Conservation (phyloP, 495 filamentous ascomycete genomes). For the Hypoxylon crocopeplum region DNA sequence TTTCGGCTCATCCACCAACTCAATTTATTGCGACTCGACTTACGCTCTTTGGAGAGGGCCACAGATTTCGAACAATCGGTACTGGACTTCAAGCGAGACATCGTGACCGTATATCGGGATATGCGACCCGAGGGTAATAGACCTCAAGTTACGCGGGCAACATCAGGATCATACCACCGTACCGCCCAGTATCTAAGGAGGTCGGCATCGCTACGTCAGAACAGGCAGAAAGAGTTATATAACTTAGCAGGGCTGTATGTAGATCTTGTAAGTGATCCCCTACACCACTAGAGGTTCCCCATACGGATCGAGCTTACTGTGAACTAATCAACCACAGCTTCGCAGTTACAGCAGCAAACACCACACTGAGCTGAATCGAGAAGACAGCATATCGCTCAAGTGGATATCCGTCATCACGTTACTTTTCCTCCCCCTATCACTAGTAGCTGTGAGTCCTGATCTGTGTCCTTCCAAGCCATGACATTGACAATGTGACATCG, state of each 20-base stretch:
- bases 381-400: conserved; percentile 13
- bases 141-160: background rate
- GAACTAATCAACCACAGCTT: conserved; percentile 5
- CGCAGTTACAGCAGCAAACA: background rate
- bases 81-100: background rate
- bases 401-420: conserved; percentile 3
- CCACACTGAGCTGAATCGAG: background rate
- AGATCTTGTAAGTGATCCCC: conserved; percentile 1
- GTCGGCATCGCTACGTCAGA: background rate
- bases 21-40: background rate
- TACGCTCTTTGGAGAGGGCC: background rate
- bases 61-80: conserved; percentile 2
- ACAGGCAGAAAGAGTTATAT: background rate
- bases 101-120: background rate
- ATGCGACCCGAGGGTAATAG: background rate
- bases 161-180: background rate
- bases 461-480: background rate
- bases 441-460: conserved; percentile 15
- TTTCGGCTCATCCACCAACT: background rate
- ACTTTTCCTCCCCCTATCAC: conserved; percentile 4
- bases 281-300: background rate
- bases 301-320: background rate
- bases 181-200: background rate
- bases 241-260: background rate
- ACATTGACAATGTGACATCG: background rate